Base-by-base conservation (phyloP, 2,329 filamentous ascomycete species). In the Colletotrichum phormii region DNA sequence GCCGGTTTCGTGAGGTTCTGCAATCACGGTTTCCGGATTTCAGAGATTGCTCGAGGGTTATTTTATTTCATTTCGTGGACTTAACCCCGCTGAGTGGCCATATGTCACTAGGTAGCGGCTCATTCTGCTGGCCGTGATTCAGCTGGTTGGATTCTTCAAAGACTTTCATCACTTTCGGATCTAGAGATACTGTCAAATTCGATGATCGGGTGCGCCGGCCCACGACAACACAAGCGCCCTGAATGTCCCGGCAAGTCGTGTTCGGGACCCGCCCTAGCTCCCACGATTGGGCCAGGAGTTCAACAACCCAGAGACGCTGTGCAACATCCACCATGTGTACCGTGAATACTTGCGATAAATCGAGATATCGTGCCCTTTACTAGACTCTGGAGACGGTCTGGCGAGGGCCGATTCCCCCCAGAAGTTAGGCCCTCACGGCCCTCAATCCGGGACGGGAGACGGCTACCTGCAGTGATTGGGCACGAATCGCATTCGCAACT, bases 191-290 rank as follows among this genome's bases (percentile, higher is more conserved):
- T 59, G 15, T 51, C 59, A 58, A 29, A 51, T 5, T 42, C 35
- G 12, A 22, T n/a, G 51, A 51, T 61, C 33, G 66, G 65, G 33
- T 69, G 31, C 69, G 18, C 57, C 58, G 59, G 68, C 69, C 59
- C 59, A 72, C 65, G 59, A 72, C 46, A 69, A 69, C 46, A 58
- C 24, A 59, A 72, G 46, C 59, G 70, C 53, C 53, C 70, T 69
- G 22, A 69, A 69, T 58, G 53, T 69, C 33, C 65, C 59, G 70
- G 57, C 49, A 53, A 46, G 31, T 31, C 42, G 9, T 35, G 54
- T 24, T 12, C n/a, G 26, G 31, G 53, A 26, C 46, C 65, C 65
- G 53, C 66, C 55, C 66, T n/a, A 31, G 37, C 65, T 63, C 31
- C 53, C 54, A 37, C 42, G 13, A 58, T 59, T 59, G 65, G 65